Conservation (phyloP, 805 yeast genomes). For the Tetrapisispora iriomotensis region DNA sequence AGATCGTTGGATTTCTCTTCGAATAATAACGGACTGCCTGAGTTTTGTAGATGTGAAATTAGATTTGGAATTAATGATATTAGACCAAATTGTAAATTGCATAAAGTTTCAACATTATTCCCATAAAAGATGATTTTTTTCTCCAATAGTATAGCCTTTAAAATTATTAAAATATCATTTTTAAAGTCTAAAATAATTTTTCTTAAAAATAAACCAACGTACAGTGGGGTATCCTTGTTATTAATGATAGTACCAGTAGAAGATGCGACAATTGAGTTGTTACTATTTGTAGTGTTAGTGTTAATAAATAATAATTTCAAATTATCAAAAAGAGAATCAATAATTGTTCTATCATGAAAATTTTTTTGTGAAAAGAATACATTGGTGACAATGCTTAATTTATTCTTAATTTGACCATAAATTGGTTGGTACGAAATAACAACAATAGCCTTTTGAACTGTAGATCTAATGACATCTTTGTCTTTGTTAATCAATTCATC, state of each 20-base stretch:
- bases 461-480: conserved; percentile 68
- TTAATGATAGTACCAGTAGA: conserved; percentile 8
- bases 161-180: conserved; percentile 48
- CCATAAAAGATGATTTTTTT: conserved; percentile 67
- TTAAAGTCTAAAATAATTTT: conserved; percentile 52
- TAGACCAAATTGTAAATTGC: conserved; percentile 74
- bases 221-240: conserved; percentile 31
- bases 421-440: conserved; percentile 81
- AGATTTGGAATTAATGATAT: conserved; percentile 78
- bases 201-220: conserved; percentile 65
- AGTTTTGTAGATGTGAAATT: conserved; percentile 58
- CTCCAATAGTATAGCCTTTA: conserved; percentile 74
- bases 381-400: conserved; percentile 78
- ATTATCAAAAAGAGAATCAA: conserved; percentile 63
- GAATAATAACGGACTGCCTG: conserved; percentile 66
- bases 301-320: conserved; percentile 35
- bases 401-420: conserved; percentile 80
- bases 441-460: conserved; percentile 86
- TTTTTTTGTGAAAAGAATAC: conserved; percentile 76
- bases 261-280: conserved; percentile 19
- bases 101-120: conserved; percentile 66
- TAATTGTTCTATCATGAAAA: conserved; percentile 58
- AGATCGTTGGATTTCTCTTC: conserved; percentile 42
- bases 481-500: conserved; percentile 47
- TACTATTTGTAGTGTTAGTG: neutral